These are phyloP conservation scores for Paraleonurus japonicus DNA, from an alignment of 257 asterid genomes.

Conservation along the genomic window DNA sequence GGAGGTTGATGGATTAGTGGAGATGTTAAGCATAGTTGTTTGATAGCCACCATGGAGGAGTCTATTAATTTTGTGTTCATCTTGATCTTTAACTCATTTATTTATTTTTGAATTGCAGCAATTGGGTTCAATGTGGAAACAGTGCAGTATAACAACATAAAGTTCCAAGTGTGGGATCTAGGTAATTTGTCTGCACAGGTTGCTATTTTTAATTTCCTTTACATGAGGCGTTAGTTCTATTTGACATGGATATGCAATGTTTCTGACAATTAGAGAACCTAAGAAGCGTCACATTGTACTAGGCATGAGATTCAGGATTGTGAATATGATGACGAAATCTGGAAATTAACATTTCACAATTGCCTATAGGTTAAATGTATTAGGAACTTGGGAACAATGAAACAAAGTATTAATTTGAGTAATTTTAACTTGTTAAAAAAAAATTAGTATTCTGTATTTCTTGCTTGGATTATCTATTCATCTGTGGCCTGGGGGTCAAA, in stretches of 20 bases:
- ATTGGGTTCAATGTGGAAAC: constrained; percentile 97
- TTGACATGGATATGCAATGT: constrained; percentile 11
- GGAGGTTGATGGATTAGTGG: constrained; percentile 16
- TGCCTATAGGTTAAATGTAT: background rate
- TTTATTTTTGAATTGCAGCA: constrained; percentile 49
- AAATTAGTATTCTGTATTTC: background rate
- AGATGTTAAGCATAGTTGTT: background rate
- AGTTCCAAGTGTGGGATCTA: constrained; percentile 97
- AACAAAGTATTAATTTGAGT: background rate
- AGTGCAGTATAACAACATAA: constrained; percentile 82
- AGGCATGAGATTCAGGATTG: background rate
- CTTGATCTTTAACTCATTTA: background rate
- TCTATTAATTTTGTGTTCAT: background rate
- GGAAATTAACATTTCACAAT: background rate
- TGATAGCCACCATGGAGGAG: background rate
- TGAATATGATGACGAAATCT: background rate
- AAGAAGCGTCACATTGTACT: constrained; percentile 5
- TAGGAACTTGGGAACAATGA: background rate
- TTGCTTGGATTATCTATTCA: background rate
- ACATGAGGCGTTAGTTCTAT: background rate
- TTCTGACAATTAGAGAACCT: background rate
- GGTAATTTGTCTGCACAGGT: constrained; percentile 40
- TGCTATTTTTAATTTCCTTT: background rate
- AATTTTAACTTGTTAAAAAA: background rate
- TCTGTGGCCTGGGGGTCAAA: background rate